These are phyloP conservation scores for Fabrea salina DNA, from an alignment of 169 alveolate species.

Conservation along the genomic window DNA sequence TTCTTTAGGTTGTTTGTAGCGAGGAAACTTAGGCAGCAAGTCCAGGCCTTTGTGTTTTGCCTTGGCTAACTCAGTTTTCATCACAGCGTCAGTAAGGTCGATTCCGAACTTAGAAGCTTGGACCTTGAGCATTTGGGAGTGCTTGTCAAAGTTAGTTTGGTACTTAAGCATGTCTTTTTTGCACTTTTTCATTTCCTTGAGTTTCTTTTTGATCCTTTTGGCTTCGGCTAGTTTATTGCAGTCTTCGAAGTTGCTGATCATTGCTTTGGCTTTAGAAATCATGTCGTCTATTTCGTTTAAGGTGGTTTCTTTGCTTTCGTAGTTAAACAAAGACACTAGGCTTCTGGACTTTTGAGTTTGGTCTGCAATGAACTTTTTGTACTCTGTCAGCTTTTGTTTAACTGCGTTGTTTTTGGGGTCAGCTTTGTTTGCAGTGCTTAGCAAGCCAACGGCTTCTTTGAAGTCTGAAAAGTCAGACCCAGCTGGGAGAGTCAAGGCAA, in stretches of 20 bases:
- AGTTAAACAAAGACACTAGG: not conserved
- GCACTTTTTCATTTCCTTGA: not conserved
- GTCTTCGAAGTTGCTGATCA: not conserved
- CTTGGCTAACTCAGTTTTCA: no score
- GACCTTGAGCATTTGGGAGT: not conserved
- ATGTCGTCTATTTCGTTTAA: not conserved
- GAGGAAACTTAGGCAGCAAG: no score
- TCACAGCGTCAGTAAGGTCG: not conserved
- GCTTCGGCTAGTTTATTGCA: not conserved
- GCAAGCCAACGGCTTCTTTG: not conserved
- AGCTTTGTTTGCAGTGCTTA: not conserved
- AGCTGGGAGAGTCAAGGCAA: slow-evolving; percentile 21
- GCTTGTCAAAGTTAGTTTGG: not conserved
- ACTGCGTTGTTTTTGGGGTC: slow-evolving; percentile 1
- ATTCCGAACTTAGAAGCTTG: not conserved
- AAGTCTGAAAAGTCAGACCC: not conserved
- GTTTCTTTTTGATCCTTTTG: not conserved
- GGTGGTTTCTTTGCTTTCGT: not conserved
- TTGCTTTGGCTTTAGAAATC: not conserved
- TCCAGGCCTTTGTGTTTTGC: no score
- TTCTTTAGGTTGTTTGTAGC: no score
- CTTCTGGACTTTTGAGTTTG: not conserved
- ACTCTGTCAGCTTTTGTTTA: not conserved
- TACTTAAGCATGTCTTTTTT: not conserved
- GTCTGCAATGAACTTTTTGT: not conserved